phyloP scores from a whole-genome alignment of 345 rosid species.

The Rhodamnia rubescens region DNA sequence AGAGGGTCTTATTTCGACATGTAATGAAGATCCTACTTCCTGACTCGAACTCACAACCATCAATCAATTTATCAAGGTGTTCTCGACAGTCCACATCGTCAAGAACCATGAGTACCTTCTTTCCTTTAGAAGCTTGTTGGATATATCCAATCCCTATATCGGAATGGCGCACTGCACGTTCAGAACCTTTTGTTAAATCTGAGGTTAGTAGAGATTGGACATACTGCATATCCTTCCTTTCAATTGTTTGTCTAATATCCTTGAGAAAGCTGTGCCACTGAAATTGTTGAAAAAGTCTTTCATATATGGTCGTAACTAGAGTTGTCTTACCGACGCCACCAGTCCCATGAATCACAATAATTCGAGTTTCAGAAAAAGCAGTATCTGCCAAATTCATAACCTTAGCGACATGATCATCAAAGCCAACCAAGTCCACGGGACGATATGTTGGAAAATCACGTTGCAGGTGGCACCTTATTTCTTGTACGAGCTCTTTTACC shows the following conservation, averaged over 20 bases:
- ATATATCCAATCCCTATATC: too few relatives aligned
- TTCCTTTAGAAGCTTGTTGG: too few relatives aligned
- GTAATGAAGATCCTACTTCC: background rate
- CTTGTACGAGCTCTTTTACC: background rate
- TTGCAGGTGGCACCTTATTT: background rate
- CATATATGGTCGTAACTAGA: background rate
- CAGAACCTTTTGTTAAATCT: too few relatives aligned
- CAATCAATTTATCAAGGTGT: too few relatives aligned
- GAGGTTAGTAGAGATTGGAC: background rate
- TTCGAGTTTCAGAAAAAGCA: too few relatives aligned
- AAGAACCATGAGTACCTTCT: background rate
- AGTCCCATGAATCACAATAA: background rate
- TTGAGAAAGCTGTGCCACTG: background rate
- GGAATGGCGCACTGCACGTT: too few relatives aligned
- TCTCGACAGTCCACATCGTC: background rate
- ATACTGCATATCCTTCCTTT: background rate
- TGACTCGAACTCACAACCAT: accelerated
- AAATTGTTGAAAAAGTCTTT: background rate
- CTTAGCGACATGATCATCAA: background rate
- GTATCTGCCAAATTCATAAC: background rate
- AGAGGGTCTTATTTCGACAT: background rate
- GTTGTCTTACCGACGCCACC: background rate
- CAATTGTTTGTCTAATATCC: background rate
- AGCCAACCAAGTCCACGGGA: background rate
- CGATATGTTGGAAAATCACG: background rate